A percentile compares a stretch with the other conserved stretches of the same genome.
Conservation (phyloP, 805 yeast genomes). For the Candida berthetii region DNA sequence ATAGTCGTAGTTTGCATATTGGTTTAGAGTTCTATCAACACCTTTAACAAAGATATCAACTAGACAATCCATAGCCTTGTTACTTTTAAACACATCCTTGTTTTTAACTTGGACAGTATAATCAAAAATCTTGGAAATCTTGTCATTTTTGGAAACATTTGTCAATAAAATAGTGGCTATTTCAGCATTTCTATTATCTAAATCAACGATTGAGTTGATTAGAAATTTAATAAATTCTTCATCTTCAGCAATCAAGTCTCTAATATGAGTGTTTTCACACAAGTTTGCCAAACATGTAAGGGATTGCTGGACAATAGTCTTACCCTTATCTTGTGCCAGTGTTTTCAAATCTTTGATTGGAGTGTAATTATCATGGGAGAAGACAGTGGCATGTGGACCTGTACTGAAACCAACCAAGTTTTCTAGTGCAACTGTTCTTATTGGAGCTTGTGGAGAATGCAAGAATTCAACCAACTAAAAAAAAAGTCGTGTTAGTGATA, state of each 20-base stretch:
- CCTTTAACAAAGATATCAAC: constrained; percentile 91
- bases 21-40: constrained; percentile 62
- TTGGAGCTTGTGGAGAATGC: constrained; percentile 75
- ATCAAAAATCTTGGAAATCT: constrained; percentile 46
- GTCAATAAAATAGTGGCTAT: constrained; percentile 78
- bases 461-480: constrained; percentile 63
- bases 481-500: constrained; percentile 2
- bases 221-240: constrained; percentile 44
- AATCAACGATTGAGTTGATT: constrained; percentile 41
- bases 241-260: constrained; percentile 64
- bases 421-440: constrained; percentile 79
- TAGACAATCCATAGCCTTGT: constrained; percentile 64
- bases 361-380: constrained; percentile 61
- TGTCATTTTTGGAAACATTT: constrained; percentile 76
- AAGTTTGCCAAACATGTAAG: constrained; percentile 78
- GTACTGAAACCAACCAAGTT: constrained; percentile 77
- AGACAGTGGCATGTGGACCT: constrained; percentile 60
- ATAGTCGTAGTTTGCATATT: constrained; percentile 72
- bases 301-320: constrained; percentile 55
- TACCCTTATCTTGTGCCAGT: constrained; percentile 47
- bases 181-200: constrained; percentile 66
- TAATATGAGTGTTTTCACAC: constrained; percentile 62
- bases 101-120: constrained; percentile 28
- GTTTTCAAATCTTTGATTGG: constrained; percentile 69
- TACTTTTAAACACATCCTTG: constrained; percentile 48